Base-by-base conservation (phyloP, 495 filamentous ascomycete species). In the Talaromyces proteolyticus region DNA sequence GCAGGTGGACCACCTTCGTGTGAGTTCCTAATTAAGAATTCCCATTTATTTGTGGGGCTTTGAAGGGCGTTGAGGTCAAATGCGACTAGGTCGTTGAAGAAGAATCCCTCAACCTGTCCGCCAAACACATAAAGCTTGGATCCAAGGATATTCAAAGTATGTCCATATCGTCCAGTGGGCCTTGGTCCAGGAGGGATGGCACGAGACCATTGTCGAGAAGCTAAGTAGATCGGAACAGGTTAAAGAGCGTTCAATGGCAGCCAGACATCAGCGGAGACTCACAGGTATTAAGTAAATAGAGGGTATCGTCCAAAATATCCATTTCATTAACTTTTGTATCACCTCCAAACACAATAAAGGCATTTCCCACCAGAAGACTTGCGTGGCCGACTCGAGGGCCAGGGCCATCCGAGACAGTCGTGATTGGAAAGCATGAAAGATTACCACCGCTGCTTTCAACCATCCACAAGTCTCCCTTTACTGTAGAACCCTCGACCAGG, bases 271-370 rank as follows among this genome's bases (percentile, higher is more conserved):
- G 23, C 11, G 20, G 39, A 34, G 42, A 69, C 91, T 66, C 79
- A 97, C 94, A 95, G 42, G 94, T 99, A 74, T 99, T 99, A 36
- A 99, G 72, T 18, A 99, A 78, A 66, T 99, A 99, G 12, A 99
- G 69, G 6, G 92, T 96, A 67, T 97, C 91, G 57, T 99, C 94
- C 45, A 99, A 64, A 24, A 87, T 73, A 66, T 99, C 94, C 5
- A 76, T 79, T 53, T 96, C 92, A 53, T 97, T 90, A 58, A 94
- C 83, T 69, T 97, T 97, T 20, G 94, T 99, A 64, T 99, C 94
- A 58, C 94, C 94, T 21, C 94, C 94, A 64, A 96, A 99, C 12
- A 99, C 93, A 56, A 99, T 99, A 60, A 96, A 99, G 1, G 94
- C 94, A 71, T 99, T 99, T 19, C 94, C 94, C 29, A 97, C 94